phyloP scores from a whole-genome alignment of 192 early-diverging fungal genomes.

The Rhizoclosmatium globosum region DNA sequence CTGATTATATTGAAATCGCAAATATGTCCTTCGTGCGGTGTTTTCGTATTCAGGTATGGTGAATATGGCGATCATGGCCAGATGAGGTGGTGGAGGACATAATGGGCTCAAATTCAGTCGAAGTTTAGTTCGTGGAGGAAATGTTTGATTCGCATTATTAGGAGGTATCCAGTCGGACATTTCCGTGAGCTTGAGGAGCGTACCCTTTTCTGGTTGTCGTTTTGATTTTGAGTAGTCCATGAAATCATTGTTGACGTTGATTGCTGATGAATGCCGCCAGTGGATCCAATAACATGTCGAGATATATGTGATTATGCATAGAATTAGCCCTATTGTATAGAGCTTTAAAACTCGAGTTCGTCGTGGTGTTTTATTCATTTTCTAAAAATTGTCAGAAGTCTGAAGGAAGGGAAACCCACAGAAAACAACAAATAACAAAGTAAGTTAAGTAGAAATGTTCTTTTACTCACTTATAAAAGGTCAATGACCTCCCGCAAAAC shows the following conservation, averaged over 20 bases:
- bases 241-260: too few species aligned
- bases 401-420: background rate
- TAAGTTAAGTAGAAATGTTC: background rate
- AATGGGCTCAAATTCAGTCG: background rate
- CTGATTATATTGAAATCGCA: background rate
- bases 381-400: constrained; percentile 29
- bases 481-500: background rate
- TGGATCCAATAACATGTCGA: too few species aligned
- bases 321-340: background rate
- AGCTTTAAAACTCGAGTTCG: background rate
- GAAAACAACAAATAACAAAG: constrained; percentile 2
- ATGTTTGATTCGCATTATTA: background rate
- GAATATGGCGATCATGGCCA: constrained; percentile 20
- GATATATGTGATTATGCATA: too few species aligned
- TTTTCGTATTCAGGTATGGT: background rate
- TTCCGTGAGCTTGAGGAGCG: background rate
- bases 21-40: constrained; percentile 12
- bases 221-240: background rate
- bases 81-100: background rate
- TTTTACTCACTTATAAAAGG: background rate
- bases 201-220: background rate
- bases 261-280: too few species aligned
- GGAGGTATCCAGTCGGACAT: background rate
- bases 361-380: background rate
- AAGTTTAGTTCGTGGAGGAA: background rate